Evolutionary conservation across 495 filamentous ascomycete genomes (phyloP), one percentile per base, ranked within the genome.

Genomic region (Lophiotrema nucula): DNA sequence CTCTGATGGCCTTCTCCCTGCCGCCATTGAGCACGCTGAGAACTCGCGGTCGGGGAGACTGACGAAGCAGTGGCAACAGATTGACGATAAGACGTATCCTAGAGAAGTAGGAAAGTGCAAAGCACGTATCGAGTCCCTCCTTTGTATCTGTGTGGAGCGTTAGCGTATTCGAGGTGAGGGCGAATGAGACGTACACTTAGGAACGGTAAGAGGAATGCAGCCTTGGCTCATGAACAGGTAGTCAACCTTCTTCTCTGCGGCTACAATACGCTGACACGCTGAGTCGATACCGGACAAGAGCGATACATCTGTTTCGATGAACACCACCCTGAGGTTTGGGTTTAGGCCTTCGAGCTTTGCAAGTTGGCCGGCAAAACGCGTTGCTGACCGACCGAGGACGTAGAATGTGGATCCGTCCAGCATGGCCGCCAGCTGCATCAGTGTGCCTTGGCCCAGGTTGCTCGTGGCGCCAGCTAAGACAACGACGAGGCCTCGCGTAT

Each of bases 71-170:
- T 18, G 47, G 47, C n/a, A 50, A 19, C 5, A 50, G 47, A 37
- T 37, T 37, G 5, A 22, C 31, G 28, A 50, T 50, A 13, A 50
- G 25, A 4, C 47, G 47, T 4, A 50, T 5, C 4, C 26, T 24
- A 37, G 26, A 33, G 47, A 33, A 50, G 19, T 50, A 50, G 13
- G 47, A 50, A n/a, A 37, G 12, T 4, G 27, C 47, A 23, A 50
- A 50, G 19, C 47, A 50, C 4, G 47, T 35, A 6, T 50, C 47
- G 28, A 50, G 24, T 4, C 47, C 47, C 19, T 50, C 47, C 8
- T 33, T 15, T 5, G 47, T 50, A n/a, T 35, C 47, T 50, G 19
- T 21, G 28, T 37, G 4, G 21, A 5, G 24, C 27, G 47, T 4
- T 24, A 22, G 24, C 23, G 4, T 5, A n/a, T n/a, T n/a, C n/a